Percentiles rank a stretch among this genome's conserved stretches.
Conservation (phyloP, 352 stramenopile species). For the Globisporangium yorkense region DNA sequence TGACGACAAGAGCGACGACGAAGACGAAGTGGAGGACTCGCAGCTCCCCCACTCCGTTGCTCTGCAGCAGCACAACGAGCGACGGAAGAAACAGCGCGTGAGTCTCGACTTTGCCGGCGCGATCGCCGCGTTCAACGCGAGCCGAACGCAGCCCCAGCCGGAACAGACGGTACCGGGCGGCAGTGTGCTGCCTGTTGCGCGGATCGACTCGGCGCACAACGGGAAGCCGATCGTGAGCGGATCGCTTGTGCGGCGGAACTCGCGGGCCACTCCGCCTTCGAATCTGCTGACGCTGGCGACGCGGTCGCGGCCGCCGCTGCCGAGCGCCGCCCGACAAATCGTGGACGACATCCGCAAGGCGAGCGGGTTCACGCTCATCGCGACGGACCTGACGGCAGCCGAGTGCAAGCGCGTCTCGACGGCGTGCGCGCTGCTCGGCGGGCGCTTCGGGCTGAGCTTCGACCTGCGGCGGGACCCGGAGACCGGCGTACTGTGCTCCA, state of each 20-base stretch:
- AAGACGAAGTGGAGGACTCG: slow-evolving; percentile 29
- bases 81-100: slow-evolving; percentile 22
- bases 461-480: slow-evolving; percentile 45
- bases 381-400: slow-evolving; percentile 47
- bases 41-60: neutral
- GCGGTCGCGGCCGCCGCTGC: slow-evolving; percentile 9
- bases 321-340: slow-evolving; percentile 5
- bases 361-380: slow-evolving; percentile 44
- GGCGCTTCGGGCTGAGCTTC: slow-evolving; percentile 69
- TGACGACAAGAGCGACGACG: slow-evolving; percentile 1
- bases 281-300: neutral
- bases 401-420: slow-evolving; percentile 50
- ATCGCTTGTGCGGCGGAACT: no score
- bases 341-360: slow-evolving; percentile 5
- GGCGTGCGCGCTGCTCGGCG: slow-evolving; percentile 54
- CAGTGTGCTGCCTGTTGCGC: neutral
- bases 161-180: slow-evolving; percentile 1
- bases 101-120: slow-evolving; percentile 49
- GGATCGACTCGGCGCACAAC: neutral
- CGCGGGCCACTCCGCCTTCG: no score
- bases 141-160: slow-evolving; percentile 2
- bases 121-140: slow-evolving; percentile 37
- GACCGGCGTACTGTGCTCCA: slow-evolving; percentile 36
- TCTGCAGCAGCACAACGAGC: neutral
- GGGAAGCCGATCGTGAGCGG: no score